A percentile compares a stretch with the other conserved stretches of the same genome.
Conservation (phyloP, 768 basidiomycete species). For the Myochromella boudieri region DNA sequence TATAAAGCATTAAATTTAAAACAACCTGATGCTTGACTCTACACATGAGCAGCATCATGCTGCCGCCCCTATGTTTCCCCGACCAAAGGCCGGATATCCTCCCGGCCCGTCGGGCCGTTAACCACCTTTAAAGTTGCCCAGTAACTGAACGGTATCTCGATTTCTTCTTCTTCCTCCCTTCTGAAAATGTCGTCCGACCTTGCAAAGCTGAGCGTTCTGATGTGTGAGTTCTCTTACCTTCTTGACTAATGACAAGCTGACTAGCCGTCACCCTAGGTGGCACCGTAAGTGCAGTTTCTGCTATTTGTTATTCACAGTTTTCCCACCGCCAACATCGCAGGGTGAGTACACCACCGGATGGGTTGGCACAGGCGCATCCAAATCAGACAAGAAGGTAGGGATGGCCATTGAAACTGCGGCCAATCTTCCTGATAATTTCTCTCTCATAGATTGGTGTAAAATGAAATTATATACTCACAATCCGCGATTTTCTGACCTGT, state of each 20-base stretch:
- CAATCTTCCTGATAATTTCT: neutral
- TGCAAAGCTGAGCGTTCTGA: slow-evolving; percentile 66
- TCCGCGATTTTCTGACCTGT: too few species aligned
- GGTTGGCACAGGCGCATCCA: slow-evolving; percentile 89
- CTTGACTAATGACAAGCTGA: slow-evolving; percentile 8
- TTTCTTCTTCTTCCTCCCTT: slow-evolving; percentile 3
- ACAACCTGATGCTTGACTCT: too few species aligned
- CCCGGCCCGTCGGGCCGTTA: slow-evolving; percentile 16
- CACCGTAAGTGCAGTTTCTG: slow-evolving; percentile 24
- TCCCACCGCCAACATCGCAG: slow-evolving; percentile 25
- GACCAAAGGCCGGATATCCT: slow-evolving; percentile 3
- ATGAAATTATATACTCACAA: too few species aligned
- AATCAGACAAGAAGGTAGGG: slow-evolving; percentile 89
- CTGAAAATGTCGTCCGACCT: slow-evolving; percentile 40
- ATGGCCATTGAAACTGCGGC: too few species aligned
- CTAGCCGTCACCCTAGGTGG: slow-evolving; percentile 29
- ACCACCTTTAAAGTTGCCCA: slow-evolving; percentile 1
- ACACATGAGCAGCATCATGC: too few species aligned
- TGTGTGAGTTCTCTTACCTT: slow-evolving; percentile 54
- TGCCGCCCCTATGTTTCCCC: neutral
- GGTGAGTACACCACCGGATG: slow-evolving; percentile 96
- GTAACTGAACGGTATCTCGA: neutral
- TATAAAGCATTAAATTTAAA: too few species aligned
- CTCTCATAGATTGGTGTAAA: slow-evolving; percentile 67
- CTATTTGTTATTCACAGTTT: too few species aligned